A percentile compares a stretch with the other conserved stretches of the same genome.
These are phyloP conservation scores for Petunia secreta DNA, from an alignment of 257 asterid species.

Conservation along the genomic window DNA sequence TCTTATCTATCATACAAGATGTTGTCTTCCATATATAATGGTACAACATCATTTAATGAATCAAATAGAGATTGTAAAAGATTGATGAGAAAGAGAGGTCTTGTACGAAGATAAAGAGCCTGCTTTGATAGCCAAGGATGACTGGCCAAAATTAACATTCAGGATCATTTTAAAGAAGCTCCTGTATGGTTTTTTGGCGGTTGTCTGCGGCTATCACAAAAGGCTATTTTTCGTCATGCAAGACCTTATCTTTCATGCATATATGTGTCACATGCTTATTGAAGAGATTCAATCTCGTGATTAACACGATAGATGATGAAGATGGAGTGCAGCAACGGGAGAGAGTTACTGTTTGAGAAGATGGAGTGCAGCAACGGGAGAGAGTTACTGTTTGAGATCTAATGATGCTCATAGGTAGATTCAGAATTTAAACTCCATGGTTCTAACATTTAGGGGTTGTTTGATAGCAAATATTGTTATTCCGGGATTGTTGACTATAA, in stretches of 20 bases:
- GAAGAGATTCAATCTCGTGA: not conserved
- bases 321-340: not conserved
- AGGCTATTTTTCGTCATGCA: slow-evolving; percentile 13
- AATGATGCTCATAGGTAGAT: no score
- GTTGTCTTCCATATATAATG: not conserved
- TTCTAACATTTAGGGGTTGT: no score
- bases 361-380: not conserved
- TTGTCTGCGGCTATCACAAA: not conserved
- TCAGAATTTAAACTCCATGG: no score
- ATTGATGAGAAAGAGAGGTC: not conserved
- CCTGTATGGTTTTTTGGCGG: not conserved
- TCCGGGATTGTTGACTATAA: no score
- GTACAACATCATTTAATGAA: no score
- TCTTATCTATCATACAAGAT: not conserved
- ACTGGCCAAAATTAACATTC: not conserved
- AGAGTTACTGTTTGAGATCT: no score
- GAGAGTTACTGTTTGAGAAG: not conserved
- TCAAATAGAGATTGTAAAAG: no score
- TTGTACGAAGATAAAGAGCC: slow-evolving; percentile 12
- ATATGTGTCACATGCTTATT: not conserved
- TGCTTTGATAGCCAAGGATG: slow-evolving; percentile 24
- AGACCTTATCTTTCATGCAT: slow-evolving; percentile 13
- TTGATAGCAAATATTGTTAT: no score
- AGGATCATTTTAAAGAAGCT: not conserved
- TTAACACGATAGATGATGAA: not conserved